Base-by-base conservation (phyloP, 2,329 filamentous ascomycete species). In the Colletotrichum echinochloae region DNA sequence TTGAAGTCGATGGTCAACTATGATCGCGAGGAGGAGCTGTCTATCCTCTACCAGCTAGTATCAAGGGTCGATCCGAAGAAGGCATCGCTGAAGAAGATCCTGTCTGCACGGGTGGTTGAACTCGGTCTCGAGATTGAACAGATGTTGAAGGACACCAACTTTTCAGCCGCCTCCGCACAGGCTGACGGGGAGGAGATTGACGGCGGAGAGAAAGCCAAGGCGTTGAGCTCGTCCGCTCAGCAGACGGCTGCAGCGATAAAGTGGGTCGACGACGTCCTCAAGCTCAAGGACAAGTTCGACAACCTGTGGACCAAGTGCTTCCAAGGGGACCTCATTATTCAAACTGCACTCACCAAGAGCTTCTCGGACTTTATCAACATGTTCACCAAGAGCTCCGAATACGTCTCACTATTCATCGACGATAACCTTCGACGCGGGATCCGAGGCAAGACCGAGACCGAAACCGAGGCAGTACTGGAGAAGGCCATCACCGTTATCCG, bases 341-440 rank as follows among this genome's bases (percentile, higher is more conserved):
- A 97, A 76, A 93, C 92, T 1, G 91, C 94, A 0, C 85, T 98
- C 33, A 95, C 94, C 1, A 91, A 91, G 77, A 97, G 94, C 77
- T 97, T 98, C 76, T 88, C 93, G 1, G 92, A 97, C 20, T 97
- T 98, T 76, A 97, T 99, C 85, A 98, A 98, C 79, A 82, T 90
- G n/a, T 98, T 97, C 77, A 81, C 85, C 18, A 90, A 95, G 72
- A 92, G 92, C 75, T 94, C 95, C 1, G 96, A 99, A 78, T 97
- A 94, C 78, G 92, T 98, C 7, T 99, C 96, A 0, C 87, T 99
- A 0, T 99, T 97, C 81, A 97, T 99, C 69, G 96, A 99, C 76
- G 95, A 98, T 76, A 97, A 95, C 77, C 88, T 99, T 76, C 97
- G 97, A 83, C 93, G 95, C 75, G 95, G 95, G 5, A 93, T 97